Evolutionary conservation across 768 basidiomycete species (phyloP), one percentile per base, ranked within the genome.

Genomic region (Boletus rex-veris): DNA sequence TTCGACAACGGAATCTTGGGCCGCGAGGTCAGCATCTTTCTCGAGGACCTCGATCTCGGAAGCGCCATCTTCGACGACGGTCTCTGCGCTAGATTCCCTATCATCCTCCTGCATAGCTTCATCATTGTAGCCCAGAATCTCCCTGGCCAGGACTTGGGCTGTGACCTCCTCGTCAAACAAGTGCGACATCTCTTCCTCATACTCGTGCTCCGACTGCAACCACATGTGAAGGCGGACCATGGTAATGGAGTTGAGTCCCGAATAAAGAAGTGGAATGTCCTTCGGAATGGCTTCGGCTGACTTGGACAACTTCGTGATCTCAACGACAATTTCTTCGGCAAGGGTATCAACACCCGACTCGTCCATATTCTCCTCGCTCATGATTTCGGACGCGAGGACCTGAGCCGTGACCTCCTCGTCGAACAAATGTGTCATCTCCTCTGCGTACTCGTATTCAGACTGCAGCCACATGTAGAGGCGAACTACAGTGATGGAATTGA

Each of bases 391-490:
- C n/a, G 71, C 71, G 4, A 72, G 62, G 26, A 55, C 58, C 16
- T 60, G 45, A 40, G 69, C 58, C 7, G 71, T 67, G 39, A 68
- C 48, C 21, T 71, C 68, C 37, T 68, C 68, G 24, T 71, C 65
- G 35, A 72, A 66, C 8, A 73, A 53, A 41, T 64, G 62, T 36
- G 59, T 40, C 61, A 69, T 61, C 48, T 67, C 65, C 21, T 64
- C 69, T 12, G 53, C 60, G 42, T 67, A 71, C 47, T 72, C 68
- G 48, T 64, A 54, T 26, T 65, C 66, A 24, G 64, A 70, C 54
- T 69, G 71, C 52, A 73, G 54, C 71, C 71, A 73, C 61, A 66
- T 60, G 57, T 66, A 60, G 26, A 73, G 59, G 31, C 63, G 60
- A 18, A 66, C 62, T 7, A 69, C 58, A 7, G 65, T 70, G 55